A percentile compares a stretch with the other conserved stretches of the same genome.
phyloP scores from a whole-genome alignment of 1,139 yeast species.

The Pichia inconspicua region DNA sequence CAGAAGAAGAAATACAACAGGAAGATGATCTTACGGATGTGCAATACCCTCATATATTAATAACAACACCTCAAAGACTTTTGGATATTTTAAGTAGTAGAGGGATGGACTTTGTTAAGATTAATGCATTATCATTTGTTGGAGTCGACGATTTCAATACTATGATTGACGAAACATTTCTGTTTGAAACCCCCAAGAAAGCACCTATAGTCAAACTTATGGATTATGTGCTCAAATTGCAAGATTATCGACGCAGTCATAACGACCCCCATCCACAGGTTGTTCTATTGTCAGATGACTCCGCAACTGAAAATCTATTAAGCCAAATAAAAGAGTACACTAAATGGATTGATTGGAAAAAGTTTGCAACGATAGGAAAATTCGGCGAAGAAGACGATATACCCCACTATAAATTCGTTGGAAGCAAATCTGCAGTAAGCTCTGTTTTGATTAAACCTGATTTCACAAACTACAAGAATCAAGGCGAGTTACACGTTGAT shows the following conservation, averaged over 20 bases:
- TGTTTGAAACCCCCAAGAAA: slow-evolving; percentile 15
- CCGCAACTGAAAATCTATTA: slow-evolving; percentile 16
- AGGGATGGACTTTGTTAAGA: slow-evolving; percentile 26
- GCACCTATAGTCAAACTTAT: slow-evolving; percentile 23
- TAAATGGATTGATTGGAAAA: slow-evolving; percentile 27
- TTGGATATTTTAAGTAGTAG: slow-evolving; percentile 26
- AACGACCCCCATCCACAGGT: slow-evolving; percentile 27
- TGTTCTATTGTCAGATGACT: slow-evolving; percentile 20
- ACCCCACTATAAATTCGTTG: slow-evolving; percentile 17
- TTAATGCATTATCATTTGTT: slow-evolving; percentile 22
- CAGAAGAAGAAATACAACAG: slow-evolving; percentile 21
- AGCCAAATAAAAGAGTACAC: slow-evolving; percentile 21
- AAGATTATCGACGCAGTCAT: slow-evolving; percentile 24
- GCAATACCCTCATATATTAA: slow-evolving; percentile 26
- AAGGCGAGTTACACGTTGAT: slow-evolving; percentile 10
- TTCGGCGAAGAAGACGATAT: slow-evolving; percentile 19
- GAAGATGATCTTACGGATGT: slow-evolving; percentile 16
- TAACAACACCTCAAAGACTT: slow-evolving; percentile 29
- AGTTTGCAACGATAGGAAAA: slow-evolving; percentile 22
- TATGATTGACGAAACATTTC: slow-evolving; percentile 19
- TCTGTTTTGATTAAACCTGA: slow-evolving; percentile 21
- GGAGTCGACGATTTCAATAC: slow-evolving; percentile 28
- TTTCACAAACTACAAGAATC: not conserved
- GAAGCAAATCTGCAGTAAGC: slow-evolving; percentile 19
- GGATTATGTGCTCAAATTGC: slow-evolving; percentile 25